Conservation (phyloP, 495 filamentous ascomycete genomes). For the Penicillium dipodomyicola region DNA sequence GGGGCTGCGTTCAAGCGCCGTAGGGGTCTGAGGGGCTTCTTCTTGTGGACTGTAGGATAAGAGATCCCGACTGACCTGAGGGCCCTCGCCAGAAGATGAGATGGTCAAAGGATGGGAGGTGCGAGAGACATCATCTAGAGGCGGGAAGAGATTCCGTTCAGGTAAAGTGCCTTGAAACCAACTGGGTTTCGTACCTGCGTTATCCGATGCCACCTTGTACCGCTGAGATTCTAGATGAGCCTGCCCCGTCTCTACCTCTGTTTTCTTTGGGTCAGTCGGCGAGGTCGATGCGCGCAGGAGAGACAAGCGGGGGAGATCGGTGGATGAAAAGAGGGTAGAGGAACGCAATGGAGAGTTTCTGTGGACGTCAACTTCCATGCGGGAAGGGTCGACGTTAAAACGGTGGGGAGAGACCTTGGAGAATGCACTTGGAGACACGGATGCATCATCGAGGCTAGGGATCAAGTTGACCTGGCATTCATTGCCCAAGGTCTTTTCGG, state of each 20-base stretch:
- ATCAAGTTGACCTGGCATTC: slow-evolving; percentile 31
- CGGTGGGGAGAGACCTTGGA: slow-evolving; percentile 39
- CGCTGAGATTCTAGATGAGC: slow-evolving; percentile 10
- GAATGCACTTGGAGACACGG: slow-evolving; percentile 34
- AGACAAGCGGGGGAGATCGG: slow-evolving; percentile 28
- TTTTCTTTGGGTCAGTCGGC: slow-evolving; percentile 26
- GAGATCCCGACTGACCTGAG: slow-evolving; percentile 20
- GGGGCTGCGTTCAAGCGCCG: slow-evolving; percentile 37
- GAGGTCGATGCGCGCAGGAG: slow-evolving; percentile 33
- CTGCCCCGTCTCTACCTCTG: slow-evolving; percentile 19
- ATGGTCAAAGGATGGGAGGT: slow-evolving; percentile 22
- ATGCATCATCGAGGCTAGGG: slow-evolving; percentile 33
- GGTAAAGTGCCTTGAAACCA: slow-evolving; percentile 21
- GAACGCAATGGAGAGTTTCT: slow-evolving; percentile 38
- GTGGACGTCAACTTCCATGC: slow-evolving; percentile 48
- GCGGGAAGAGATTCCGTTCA: slow-evolving; percentile 32
- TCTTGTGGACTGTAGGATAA: slow-evolving; percentile 20
- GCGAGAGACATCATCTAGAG: slow-evolving; percentile 33
- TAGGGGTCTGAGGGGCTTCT: slow-evolving; percentile 17
- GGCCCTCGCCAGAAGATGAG: slow-evolving; percentile 18
- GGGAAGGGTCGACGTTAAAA: slow-evolving; percentile 36
- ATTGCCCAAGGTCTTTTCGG: slow-evolving; percentile 36
- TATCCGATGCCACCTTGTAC: slow-evolving; percentile 23
- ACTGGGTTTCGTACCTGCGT: slow-evolving; percentile 25
- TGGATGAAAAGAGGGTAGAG: slow-evolving; percentile 31